Evolutionary conservation across 2,329 filamentous ascomycete genomes (phyloP).

Genomic region (Ceratocystiopsis brevicomis): DNA sequence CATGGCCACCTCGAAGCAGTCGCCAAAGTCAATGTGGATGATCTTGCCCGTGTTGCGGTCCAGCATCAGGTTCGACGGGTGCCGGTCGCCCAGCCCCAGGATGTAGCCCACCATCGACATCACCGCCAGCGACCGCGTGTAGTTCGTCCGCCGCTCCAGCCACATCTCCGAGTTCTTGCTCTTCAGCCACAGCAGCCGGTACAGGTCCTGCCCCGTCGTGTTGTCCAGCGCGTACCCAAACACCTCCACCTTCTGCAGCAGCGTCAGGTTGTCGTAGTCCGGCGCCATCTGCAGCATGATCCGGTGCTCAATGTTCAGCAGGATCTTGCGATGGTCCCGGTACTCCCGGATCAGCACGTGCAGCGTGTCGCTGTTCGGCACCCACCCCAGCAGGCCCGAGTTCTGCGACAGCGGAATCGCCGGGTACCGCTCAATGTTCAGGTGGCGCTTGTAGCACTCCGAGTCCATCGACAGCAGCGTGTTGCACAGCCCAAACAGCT

Average conservation of each 20-base stretch:
- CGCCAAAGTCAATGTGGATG: conserved; percentile 96
- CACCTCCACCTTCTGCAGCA: conserved; percentile 99
- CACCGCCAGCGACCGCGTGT: conserved; percentile 87
- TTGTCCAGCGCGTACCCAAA: conserved; percentile 99
- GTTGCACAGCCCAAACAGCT: conserved; percentile 94
- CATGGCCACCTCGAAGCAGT: conserved; percentile 99
- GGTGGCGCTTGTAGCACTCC: conserved; percentile 90
- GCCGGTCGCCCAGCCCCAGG: conserved; percentile 83
- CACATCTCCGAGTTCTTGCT: conserved; percentile 95
- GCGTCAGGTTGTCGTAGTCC: conserved; percentile 92
- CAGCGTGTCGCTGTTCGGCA: conserved; percentile 91
- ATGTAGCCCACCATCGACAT: conserved; percentile 99
- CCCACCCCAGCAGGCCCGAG: conserved; percentile 88
- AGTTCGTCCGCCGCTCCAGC: conserved; percentile 96
- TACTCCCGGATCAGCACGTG: conserved; percentile 96
- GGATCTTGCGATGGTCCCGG: conserved; percentile 86
- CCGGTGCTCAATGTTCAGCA: conserved; percentile 96
- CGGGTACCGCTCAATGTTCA: conserved; percentile 89
- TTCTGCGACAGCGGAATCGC: conserved; percentile 95
- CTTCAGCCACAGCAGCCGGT: conserved; percentile 96
- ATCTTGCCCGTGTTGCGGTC: conserved; percentile 93
- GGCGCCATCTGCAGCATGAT: conserved; percentile 99
- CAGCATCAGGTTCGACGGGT: conserved; percentile 95
- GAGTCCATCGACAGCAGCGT: conserved; percentile 84
- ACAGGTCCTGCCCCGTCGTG: conserved; percentile 94